Conservation (phyloP, 768 basidiomycete genomes). For the Phanerodontia chrysosporium region DNA sequence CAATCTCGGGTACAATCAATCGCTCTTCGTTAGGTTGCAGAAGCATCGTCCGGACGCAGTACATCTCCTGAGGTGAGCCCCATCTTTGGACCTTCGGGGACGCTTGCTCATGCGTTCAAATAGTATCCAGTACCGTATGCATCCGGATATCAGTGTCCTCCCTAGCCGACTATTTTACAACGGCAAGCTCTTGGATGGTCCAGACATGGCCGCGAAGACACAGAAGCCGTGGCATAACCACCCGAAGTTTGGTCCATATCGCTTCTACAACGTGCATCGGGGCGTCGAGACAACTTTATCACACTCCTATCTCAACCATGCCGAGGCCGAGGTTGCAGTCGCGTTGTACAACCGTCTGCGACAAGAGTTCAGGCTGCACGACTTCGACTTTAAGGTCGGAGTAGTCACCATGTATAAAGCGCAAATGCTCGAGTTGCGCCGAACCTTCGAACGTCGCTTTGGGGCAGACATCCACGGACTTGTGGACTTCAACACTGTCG, state of each 20-base stretch:
- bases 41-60: slow-evolving; percentile 76
- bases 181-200: slow-evolving; percentile 77
- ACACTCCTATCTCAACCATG: slow-evolving; percentile 71
- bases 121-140: slow-evolving; percentile 99
- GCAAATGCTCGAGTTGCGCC: slow-evolving; percentile 73
- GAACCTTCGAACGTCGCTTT: slow-evolving; percentile 65
- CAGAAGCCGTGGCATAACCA: slow-evolving; percentile 81
- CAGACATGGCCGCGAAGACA: slow-evolving; percentile 82
- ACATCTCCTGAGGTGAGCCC: slow-evolving; percentile 79
- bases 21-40: slow-evolving; percentile 89
- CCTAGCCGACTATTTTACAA: slow-evolving; percentile 89
- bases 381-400: slow-evolving; percentile 55
- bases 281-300: slow-evolving; percentile 64
- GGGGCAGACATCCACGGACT: slow-evolving; percentile 63
- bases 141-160: slow-evolving; percentile 88
- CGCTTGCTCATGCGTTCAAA: not conserved
- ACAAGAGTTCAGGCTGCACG: slow-evolving; percentile 52
- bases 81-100: no score
- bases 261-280: slow-evolving; percentile 76
- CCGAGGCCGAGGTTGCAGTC: slow-evolving; percentile 73
- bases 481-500: slow-evolving; percentile 95
- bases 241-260: slow-evolving; percentile 77
- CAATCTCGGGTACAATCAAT: slow-evolving; percentile 79
- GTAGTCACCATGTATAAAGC: slow-evolving; percentile 95
- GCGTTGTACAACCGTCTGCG: slow-evolving; percentile 70